phyloP scores from a whole-genome alignment of 2,329 filamentous ascomycete genomes.

The Xylogone sp. region DNA sequence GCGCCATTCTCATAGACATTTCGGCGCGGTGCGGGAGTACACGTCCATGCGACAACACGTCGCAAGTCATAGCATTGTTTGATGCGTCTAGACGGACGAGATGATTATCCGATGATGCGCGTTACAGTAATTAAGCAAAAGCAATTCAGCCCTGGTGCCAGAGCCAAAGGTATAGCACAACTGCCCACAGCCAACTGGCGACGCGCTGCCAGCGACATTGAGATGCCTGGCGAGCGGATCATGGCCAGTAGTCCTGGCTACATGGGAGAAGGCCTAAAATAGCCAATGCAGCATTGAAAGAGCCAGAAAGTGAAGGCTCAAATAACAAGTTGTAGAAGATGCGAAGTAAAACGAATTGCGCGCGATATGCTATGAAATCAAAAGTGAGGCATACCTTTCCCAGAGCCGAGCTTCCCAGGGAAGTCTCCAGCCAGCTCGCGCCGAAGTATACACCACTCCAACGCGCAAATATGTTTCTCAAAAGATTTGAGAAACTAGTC shows the following conservation, averaged over 20 bases:
- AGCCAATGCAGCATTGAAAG: background rate
- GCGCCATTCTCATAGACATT: background rate
- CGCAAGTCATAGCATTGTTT: constrained; percentile 21
- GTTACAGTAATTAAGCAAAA: background rate
- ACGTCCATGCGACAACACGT: background rate
- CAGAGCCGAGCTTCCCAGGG: background rate
- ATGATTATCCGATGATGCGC: background rate
- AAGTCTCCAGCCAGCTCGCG: background rate
- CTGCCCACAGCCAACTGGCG: background rate
- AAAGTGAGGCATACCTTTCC: constrained; percentile 17
- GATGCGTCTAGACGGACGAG: constrained; percentile 5
- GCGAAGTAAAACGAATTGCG: background rate
- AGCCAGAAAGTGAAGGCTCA: background rate
- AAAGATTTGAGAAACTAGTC: background rate
- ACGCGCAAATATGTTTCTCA: background rate
- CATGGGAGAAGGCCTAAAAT: background rate
- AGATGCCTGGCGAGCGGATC: background rate
- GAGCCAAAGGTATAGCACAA: background rate
- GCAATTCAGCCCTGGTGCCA: background rate
- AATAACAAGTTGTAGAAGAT: background rate
- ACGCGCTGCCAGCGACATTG: background rate
- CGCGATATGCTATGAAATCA: constrained; percentile 2
- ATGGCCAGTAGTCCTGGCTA: background rate
- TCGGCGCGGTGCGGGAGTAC: background rate
- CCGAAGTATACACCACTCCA: background rate